Base-by-base conservation (phyloP, 2,329 filamentous ascomycete species). In the Trichoderma asperellum region DNA sequence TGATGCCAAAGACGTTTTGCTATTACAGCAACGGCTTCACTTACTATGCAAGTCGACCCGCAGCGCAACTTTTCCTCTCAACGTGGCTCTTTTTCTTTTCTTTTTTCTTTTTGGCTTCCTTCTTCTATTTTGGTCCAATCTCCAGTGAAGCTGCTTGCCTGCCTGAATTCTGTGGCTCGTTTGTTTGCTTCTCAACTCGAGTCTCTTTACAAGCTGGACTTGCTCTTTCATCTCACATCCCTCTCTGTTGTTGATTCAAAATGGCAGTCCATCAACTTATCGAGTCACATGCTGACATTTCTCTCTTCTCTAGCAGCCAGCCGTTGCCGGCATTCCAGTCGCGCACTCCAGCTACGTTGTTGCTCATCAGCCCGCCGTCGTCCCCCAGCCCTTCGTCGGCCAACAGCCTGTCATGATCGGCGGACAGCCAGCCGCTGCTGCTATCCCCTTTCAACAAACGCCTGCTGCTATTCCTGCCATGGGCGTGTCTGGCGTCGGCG, bases 1-100 rank as follows among this genome's bases (percentile, higher is more conserved):
- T 79, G 56, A 69, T 78, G 40, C 79, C 79, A 66, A 79, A 77
- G 73, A 77, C 77, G 6, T 74, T 73, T 64, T 79, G 76, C 69
- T 67, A 75, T 49, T 49, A 49, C 14, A 76, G 76, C 18, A 76
- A 77, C 66, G 75, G 75, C 56, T 78, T 76, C 69, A 74, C 74
- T 35, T 81, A 79, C 68, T 79, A 83, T 81, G 81, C 81, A 83
- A 82, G 80, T 82, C 56, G 65, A 59, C 57, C 64, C 63, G 32
- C 43, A 68, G 68, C 66, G 62, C 18, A 40, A 67, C 40, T 56
- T 16, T 11, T 66, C 37, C 27, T 47, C 47, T 56, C 34, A 11
- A 58, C 43, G 37, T 21, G 5, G 18, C 29, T 29, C 32, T n/a
- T 21, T 29, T 24, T 55, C 3, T 24, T 3, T 24, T 24, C 24